Conservation (phyloP, 164 flowering plant genomes). For the Vitis rupestris region DNA sequence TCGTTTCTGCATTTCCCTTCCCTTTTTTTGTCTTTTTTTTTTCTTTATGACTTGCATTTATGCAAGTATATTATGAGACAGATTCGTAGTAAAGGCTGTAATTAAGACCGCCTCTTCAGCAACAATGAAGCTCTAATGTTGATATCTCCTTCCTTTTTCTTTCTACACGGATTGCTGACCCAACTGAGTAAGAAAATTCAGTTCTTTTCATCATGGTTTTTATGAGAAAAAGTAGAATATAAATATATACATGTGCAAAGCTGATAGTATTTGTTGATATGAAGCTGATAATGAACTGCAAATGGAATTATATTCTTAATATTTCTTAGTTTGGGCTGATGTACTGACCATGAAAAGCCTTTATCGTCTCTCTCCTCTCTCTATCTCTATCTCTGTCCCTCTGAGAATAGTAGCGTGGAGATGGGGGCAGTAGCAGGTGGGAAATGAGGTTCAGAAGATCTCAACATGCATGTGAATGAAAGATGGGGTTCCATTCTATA, state of each 20-base stretch:
- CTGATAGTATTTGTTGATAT: no score
- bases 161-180: background rate
- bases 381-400: background rate
- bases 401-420: background rate
- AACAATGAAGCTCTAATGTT: background rate
- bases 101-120: background rate
- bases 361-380: no score
- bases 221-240: background rate
- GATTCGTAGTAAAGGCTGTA: slow-evolving; percentile 8
- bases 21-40: background rate
- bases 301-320: background rate
- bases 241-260: no score
- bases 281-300: background rate
- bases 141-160: background rate
- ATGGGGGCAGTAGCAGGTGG: background rate
- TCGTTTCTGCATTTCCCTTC: background rate
- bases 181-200: background rate
- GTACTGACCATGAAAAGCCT: no score
- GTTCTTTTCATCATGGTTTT: background rate
- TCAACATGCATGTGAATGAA: slow-evolving; percentile 5
- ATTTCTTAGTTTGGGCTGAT: no score
- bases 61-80: slow-evolving; percentile 10
- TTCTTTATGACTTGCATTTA: slow-evolving; percentile 7
- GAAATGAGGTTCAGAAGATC: background rate
- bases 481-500: slow-evolving; percentile 15